phyloP scores from a whole-genome alignment of 805 yeast species.

The Myxozyma udenii region DNA sequence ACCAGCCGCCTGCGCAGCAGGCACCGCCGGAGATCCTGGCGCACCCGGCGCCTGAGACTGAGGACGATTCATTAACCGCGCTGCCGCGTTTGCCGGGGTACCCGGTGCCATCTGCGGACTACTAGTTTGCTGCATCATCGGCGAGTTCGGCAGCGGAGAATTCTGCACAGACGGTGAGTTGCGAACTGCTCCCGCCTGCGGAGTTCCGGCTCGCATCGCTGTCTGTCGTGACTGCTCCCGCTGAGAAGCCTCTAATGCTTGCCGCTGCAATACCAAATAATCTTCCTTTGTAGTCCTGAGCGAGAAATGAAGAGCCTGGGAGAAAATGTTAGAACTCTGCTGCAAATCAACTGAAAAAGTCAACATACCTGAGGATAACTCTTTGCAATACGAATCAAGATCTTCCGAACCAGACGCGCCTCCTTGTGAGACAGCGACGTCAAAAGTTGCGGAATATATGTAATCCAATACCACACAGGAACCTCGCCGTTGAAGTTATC shows the following conservation, averaged over 20 bases:
- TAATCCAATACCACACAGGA: conserved; percentile 99
- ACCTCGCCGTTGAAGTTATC: conserved; percentile 92
- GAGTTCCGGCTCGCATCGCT: conserved; percentile 12
- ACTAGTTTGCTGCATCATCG: conserved; percentile 11
- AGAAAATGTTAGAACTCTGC: not conserved
- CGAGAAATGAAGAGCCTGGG: conserved; percentile 84
- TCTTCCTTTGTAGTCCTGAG: conserved; percentile 94
- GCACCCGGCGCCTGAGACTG: conserved; percentile 2
- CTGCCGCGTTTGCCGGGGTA: conserved; percentile 5
- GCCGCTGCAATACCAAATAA: conserved; percentile 80
- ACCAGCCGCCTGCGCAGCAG: conserved; percentile 27
- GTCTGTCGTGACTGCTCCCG: conserved; percentile 28
- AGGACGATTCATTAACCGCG: conserved; percentile 20
- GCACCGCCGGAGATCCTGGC: conserved; percentile 12
- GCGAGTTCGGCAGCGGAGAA: conserved; percentile 21
- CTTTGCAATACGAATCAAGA: conserved; percentile 88
- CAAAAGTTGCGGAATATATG: conserved; percentile 89
- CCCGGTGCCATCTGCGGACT: conserved; percentile 13
- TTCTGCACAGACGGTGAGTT: conserved; percentile 23
- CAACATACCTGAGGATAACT: conserved; percentile 72
- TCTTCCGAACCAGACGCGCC: conserved; percentile 82
- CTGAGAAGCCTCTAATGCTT: conserved; percentile 53
- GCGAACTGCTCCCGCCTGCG: conserved; percentile 12
- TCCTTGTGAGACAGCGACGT: conserved; percentile 88
- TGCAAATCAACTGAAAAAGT: not conserved